These are phyloP conservation scores for Cydonia oblonga DNA, from an alignment of 331 rosid species.

Conservation along the genomic window DNA sequence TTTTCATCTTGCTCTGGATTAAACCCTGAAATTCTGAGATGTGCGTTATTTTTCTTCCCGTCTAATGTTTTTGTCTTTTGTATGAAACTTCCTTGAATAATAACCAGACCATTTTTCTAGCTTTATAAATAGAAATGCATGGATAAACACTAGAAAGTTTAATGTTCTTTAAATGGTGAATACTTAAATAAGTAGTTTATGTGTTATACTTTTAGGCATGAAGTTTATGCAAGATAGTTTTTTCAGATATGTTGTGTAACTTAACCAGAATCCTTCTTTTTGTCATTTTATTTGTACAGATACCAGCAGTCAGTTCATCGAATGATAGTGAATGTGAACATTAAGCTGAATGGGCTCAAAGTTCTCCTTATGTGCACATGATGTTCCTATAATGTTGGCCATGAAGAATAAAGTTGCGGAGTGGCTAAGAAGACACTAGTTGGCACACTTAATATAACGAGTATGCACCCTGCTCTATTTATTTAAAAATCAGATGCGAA, in stretches of 20 bases:
- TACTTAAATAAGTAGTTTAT: background rate
- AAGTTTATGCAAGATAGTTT: background rate
- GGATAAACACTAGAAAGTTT: background rate
- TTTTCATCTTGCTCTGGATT: background rate
- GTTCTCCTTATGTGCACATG: background rate
- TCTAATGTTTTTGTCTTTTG: background rate
- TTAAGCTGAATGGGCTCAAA: background rate
- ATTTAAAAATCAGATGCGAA: conserved; percentile 21
- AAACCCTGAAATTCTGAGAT: background rate
- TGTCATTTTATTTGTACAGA: conserved; percentile 9
- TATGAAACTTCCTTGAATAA: background rate
- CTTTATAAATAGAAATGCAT: background rate
- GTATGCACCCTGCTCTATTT: conserved; percentile 16
- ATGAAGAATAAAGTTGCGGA: conserved; percentile 7
- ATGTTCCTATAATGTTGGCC: conserved; percentile 11
- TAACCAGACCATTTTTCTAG: background rate
- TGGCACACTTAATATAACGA: conserved; percentile 1
- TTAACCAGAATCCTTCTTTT: background rate
- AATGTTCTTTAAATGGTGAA: background rate
- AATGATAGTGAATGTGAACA: background rate
- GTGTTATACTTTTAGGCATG: background rate
- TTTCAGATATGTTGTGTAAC: background rate
- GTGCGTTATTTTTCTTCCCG: background rate
- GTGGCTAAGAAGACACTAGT: conserved; percentile 6
- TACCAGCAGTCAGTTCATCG: background rate